Evolutionary conservation across 805 yeast species (phyloP).

Genomic region (Cyberlindnera petersonii): DNA sequence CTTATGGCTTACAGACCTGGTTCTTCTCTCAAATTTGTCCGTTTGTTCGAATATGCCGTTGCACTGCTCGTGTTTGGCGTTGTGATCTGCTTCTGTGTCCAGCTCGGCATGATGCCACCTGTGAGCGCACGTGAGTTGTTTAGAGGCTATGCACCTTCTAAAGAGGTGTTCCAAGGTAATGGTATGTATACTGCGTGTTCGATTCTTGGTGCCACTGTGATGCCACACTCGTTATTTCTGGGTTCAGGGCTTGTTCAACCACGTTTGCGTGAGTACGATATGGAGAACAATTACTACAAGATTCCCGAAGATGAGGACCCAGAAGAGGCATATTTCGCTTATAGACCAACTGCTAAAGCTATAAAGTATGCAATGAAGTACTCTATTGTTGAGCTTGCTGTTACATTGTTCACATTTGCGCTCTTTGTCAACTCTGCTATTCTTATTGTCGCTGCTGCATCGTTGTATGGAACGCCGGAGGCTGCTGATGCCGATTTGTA

Average conservation of each 20-base stretch:
- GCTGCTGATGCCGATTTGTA: conserved; percentile 79
- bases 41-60: conserved; percentile 74
- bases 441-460: conserved; percentile 75
- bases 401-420: conserved; percentile 76
- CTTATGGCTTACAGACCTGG: conserved; percentile 75
- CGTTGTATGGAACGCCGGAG: conserved; percentile 65
- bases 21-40: conserved; percentile 67
- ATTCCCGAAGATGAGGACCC: conserved; percentile 25
- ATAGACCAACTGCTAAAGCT: conserved; percentile 71
- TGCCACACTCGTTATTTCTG: conserved; percentile 85
- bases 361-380: conserved; percentile 67
- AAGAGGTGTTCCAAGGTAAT: conserved; percentile 46
- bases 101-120: conserved; percentile 53
- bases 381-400: conserved; percentile 65
- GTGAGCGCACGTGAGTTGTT: conserved; percentile 44
- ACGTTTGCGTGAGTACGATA: conserved; percentile 70
- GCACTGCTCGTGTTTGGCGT: conserved; percentile 68
- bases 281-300: conserved; percentile 47
- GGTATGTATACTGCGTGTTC: conserved; percentile 77
- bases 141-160: conserved; percentile 69
- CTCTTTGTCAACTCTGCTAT: conserved; percentile 84
- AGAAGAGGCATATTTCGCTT: conserved; percentile 40
- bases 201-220: conserved; percentile 87
- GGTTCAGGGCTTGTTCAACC: conserved; percentile 89
- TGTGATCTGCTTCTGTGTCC: conserved; percentile 73